Percentiles rank a stretch among this genome's conserved stretches.
These are phyloP conservation scores for Atalantia buxifolia DNA, from an alignment of 345 rosid genomes.

Conservation along the genomic window DNA sequence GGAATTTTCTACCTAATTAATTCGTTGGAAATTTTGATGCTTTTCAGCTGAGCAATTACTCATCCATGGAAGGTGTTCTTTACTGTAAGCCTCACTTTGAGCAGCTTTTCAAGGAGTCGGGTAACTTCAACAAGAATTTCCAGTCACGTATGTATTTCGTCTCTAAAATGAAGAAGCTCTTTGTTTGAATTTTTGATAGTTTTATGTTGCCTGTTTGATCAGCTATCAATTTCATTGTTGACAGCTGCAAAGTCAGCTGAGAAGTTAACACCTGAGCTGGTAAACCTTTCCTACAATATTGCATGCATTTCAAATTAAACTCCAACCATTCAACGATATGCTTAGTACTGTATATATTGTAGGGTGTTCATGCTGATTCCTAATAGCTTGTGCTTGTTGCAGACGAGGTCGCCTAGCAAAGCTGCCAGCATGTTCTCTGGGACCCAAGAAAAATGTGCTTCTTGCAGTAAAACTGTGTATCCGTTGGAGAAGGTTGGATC, in stretches of 20 bases:
- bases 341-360: background rate
- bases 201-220: conserved; percentile 22
- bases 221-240: conserved; percentile 28
- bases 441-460: conserved; percentile 93
- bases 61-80: conserved; percentile 96
- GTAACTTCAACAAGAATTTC: conserved; percentile 91
- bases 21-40: conserved; percentile 16
- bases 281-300: conserved; percentile 30
- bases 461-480: conserved; percentile 95
- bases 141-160: conserved; percentile 67
- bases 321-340: conserved; percentile 3
- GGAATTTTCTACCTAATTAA: background rate
- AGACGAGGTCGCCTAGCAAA: conserved; percentile 94
- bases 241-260: conserved; percentile 91
- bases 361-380: conserved; percentile 18
- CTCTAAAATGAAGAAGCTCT: background rate
- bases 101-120: conserved; percentile 94
- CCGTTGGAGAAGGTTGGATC: conserved; percentile 88
- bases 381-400: conserved; percentile 32
- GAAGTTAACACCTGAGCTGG: conserved; percentile 85
- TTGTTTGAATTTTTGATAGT: background rate
- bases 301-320: conserved; percentile 9
- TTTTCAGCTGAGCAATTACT: conserved; percentile 82
- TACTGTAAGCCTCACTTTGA: conserved; percentile 98
- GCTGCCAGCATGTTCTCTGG: conserved; percentile 97